These are phyloP conservation scores for Stemphylium lycopersici DNA, from an alignment of 2,329 filamentous ascomycete genomes.

Conservation along the genomic window DNA sequence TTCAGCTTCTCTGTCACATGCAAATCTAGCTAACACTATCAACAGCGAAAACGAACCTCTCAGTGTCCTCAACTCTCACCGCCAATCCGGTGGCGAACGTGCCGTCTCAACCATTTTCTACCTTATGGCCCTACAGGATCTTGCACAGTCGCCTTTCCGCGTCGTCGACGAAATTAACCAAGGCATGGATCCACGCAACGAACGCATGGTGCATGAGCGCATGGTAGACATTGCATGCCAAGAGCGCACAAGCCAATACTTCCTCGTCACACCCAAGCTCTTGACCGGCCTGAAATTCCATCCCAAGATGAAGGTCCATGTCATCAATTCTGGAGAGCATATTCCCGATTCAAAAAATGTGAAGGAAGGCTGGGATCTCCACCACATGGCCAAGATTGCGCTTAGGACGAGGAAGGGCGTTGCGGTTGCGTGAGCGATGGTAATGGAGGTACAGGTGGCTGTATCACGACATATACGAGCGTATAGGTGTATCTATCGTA, in stretches of 20 bases:
- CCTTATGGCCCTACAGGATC: conserved; percentile 94
- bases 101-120: conserved; percentile 98
- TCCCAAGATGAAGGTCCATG: conserved; percentile 87
- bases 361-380: conserved; percentile 53
- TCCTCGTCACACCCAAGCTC: conserved; percentile 96
- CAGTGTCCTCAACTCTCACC: conserved; percentile 84
- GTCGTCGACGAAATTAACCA: conserved; percentile 99
- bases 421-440: conserved; percentile 20
- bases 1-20: not conserved
- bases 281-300: conserved; percentile 86
- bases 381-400: conserved; percentile 44
- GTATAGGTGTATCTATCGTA: not conserved
- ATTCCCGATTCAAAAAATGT: conserved; percentile 49
- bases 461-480: too few relatives aligned
- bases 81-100: conserved; percentile 94
- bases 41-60: conserved; percentile 72
- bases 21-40: conserved; percentile 11
- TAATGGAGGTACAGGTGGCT: not conserved
- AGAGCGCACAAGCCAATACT: conserved; percentile 79
- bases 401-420: conserved; percentile 37
- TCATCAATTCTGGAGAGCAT: conserved; percentile 86
- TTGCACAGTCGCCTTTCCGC: conserved; percentile 93
- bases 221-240: conserved; percentile 97
- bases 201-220: conserved; percentile 95
- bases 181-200: conserved; percentile 98